Evolutionary conservation across 352 stramenopile species (phyloP).

Genomic region (Pythium coloratum): DNA sequence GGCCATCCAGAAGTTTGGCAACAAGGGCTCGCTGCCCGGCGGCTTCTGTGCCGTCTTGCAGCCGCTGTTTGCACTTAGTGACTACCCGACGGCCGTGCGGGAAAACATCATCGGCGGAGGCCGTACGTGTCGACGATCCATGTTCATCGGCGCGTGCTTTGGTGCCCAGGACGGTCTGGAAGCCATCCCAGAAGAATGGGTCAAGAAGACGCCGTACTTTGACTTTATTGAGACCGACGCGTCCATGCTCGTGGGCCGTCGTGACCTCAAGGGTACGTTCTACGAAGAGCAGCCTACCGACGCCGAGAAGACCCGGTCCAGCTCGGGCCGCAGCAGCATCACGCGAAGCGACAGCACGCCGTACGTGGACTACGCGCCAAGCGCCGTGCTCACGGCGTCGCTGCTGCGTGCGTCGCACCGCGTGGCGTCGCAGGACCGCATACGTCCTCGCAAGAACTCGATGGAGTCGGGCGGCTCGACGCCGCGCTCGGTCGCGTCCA

Average conservation of each 20-base stretch:
- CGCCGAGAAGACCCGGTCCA: conserved; percentile 35
- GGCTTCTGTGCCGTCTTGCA: conserved; percentile 75
- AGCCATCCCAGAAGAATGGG: conserved; percentile 66
- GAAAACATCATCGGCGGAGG: conserved; percentile 84
- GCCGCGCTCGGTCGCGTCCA: conserved; percentile 66
- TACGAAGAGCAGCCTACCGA: conserved; percentile 46
- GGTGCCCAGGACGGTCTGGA: conserved; percentile 71
- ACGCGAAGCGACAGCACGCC: conserved; percentile 34
- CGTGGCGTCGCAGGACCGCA: conserved; percentile 27
- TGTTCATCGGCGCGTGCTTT: conserved; percentile 85
- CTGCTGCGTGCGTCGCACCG: conserved; percentile 29
- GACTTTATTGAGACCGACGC: conserved; percentile 79
- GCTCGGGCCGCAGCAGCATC: conserved; percentile 17
- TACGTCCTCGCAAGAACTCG: conserved; percentile 53
- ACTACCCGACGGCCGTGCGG: conserved; percentile 75
- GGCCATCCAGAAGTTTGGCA: conserved; percentile 83
- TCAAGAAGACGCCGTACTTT: conserved; percentile 82
- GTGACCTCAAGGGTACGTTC: conserved; percentile 52
- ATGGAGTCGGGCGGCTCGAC: conserved; percentile 67
- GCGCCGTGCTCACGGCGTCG: conserved; percentile 48
- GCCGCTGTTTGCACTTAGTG: conserved; percentile 75
- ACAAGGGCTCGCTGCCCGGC: conserved; percentile 64
- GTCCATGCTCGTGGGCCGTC: conserved; percentile 61
- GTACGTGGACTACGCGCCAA: conserved; percentile 62
- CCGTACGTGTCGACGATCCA: conserved; percentile 70